Base-by-base conservation (phyloP, 2,329 filamentous ascomycete species). In the Aspergillus calidoustus region DNA sequence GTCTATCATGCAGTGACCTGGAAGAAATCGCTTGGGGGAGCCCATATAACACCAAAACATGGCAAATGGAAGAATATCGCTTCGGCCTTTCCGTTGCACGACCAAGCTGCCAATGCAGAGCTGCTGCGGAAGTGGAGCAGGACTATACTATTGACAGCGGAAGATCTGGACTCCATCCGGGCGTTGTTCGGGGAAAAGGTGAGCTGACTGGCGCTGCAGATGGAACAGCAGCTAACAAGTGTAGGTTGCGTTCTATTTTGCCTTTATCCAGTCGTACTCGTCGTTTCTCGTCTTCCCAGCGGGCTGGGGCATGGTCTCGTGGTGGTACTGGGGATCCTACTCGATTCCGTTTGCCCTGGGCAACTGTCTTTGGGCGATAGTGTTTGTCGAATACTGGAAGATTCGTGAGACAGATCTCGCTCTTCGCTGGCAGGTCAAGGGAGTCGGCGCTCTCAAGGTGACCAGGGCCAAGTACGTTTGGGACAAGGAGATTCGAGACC, bases 311-410 rank as follows among this genome's bases (percentile, higher is more conserved):
- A 82, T 91, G 46, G 83, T 86, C 1, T 86, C 90, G 13, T 97
- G 92, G 91, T 76, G 93, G 31, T 81, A 96, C n/a, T 82, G 97
- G 0, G 92, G 92, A 8, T 86, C 90, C 60, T 98, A 93, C 78
- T 97, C 93, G 1, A 86, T 88, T 60, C 77, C 93, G 54, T 97
- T 96, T 70, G 91, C 91, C 15, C 76, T 93, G 1, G 83, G 89
- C 49, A 93, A 89, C 72, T 90, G 88, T 38, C 80, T 97, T n/a
- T 97, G 93, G 92, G 90, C 90, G 60, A 88, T 95, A 3, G 81
- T 94, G 52, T 97, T 97, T 73, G 90, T 96, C 60, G 94, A 98
- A 74, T 97, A 91, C 77, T 98, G 94, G 94, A 97, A 96, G 80
- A 90, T 94, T 70, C 92, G 96, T 75, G 92, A 98, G 76, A 83